Percentiles rank a stretch among this genome's conserved stretches.
phyloP scores from a whole-genome alignment of 202 grass and related monocot species.

The Panicum hallii region DNA sequence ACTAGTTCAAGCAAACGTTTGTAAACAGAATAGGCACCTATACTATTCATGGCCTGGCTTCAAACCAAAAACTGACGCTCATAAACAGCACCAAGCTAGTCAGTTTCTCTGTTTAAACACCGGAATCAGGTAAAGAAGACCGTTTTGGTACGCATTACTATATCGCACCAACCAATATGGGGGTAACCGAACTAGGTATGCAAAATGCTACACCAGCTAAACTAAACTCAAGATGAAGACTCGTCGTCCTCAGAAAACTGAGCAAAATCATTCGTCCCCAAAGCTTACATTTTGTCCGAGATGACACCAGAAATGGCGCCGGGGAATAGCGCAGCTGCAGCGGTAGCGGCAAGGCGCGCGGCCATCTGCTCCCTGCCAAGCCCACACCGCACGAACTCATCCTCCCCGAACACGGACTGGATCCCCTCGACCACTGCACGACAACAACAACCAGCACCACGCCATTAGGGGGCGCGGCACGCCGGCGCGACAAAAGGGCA shows the following conservation, averaged over 20 bases:
- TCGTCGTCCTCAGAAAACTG: neutral
- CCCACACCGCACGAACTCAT: conserved; percentile 69
- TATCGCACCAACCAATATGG: neutral
- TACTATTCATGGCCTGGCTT: neutral
- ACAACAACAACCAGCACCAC: conserved; percentile 6
- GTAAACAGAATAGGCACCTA: neutral
- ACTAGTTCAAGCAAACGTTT: neutral
- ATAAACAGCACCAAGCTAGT: neutral
- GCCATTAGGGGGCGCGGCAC: neutral
- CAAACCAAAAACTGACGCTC: neutral
- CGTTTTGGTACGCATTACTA: conserved; percentile 3
- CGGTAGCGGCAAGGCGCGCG: conserved; percentile 48
- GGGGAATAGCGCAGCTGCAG: conserved; percentile 53
- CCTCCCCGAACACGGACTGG: conserved; percentile 79
- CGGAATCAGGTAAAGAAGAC: neutral
- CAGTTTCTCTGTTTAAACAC: conserved; percentile 1
- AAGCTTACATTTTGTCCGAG: conserved; percentile 76
- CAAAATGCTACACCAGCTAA: neutral
- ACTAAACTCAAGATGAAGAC: neutral
- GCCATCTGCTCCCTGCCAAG: conserved; percentile 75
- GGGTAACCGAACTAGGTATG: neutral
- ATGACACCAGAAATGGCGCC: conserved; percentile 74
- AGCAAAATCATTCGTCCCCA: neutral
- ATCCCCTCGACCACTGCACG: conserved; percentile 72
- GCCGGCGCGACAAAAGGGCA: neutral